A percentile compares a stretch with the other conserved stretches of the same genome.
These are phyloP conservation scores for Metarhizium brunneum DNA, from an alignment of 2,329 filamentous ascomycete genomes.

Conservation along the genomic window DNA sequence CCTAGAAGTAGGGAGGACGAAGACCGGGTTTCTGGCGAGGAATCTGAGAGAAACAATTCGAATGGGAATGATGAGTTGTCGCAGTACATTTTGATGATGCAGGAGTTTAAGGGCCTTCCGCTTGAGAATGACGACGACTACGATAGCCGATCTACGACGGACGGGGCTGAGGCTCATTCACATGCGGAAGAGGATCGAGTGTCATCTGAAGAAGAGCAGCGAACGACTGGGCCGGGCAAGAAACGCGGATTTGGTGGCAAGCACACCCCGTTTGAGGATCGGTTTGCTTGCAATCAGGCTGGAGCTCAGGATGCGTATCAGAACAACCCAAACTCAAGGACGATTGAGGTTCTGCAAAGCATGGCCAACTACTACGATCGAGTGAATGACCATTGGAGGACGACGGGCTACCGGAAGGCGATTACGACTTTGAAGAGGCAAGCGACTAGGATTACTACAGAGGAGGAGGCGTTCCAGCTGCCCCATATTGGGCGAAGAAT, in stretches of 20 bases:
- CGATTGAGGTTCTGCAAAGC: slow-evolving; percentile 66
- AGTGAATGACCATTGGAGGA: slow-evolving; percentile 69
- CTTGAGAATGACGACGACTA: slow-evolving; percentile 42
- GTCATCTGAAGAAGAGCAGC: background rate
- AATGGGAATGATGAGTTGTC: slow-evolving; percentile 46
- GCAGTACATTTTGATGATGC: slow-evolving; percentile 53
- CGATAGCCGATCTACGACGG: slow-evolving; percentile 12
- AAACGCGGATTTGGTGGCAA: slow-evolving; percentile 12
- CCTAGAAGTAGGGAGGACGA: background rate
- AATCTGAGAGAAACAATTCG: background rate
- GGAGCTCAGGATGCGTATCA: slow-evolving; percentile 33
- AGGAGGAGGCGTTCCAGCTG: slow-evolving; percentile 57
- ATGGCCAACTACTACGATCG: slow-evolving; percentile 73
- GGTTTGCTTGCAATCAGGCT: slow-evolving; percentile 45
- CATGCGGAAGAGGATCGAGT: background rate
- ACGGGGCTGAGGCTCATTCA: slow-evolving; percentile 3
- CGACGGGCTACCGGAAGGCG: slow-evolving; percentile 65
- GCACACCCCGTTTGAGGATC: slow-evolving; percentile 31
- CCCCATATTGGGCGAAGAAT: slow-evolving; percentile 63
- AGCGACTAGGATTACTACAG: slow-evolving; percentile 52
- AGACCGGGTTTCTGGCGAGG: background rate
- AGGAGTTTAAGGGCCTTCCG: slow-evolving; percentile 49
- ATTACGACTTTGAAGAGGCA: slow-evolving; percentile 66
- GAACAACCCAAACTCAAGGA: slow-evolving; percentile 62
- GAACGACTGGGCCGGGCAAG: background rate